Evolutionary conservation across 208 protist genomes (phyloP).

Genomic region (Leishmania turanica): DNA sequence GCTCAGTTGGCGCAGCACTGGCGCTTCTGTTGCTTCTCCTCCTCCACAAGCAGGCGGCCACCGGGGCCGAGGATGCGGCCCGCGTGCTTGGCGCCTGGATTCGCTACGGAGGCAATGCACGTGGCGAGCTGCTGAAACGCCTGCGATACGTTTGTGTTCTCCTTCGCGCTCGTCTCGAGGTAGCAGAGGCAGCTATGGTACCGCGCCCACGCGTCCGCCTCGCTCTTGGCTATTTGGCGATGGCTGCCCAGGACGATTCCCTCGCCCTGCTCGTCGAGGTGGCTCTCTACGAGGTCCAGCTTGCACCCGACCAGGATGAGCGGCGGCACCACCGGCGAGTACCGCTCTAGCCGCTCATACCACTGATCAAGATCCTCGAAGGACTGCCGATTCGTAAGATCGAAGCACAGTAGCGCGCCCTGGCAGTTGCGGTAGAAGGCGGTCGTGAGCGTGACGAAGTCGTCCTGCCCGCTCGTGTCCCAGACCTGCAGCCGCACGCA

Average conservation of each 20-base stretch:
- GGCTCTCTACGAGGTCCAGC: constrained; percentile 74
- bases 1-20: constrained; percentile 29
- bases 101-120: constrained; percentile 54
- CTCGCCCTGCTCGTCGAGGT: constrained; percentile 46
- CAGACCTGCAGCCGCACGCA: constrained; percentile 88
- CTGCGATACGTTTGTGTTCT: constrained; percentile 86
- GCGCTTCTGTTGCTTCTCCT: constrained; percentile 23
- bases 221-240: constrained; percentile 77
- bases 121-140: constrained; percentile 88
- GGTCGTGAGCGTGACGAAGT: constrained; percentile 89
- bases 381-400: constrained; percentile 93
- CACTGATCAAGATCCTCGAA: constrained; percentile 91
- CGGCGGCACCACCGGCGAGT: constrained; percentile 68
- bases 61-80: constrained; percentile 30
- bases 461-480: constrained; percentile 92
- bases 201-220: constrained; percentile 84
- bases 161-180: constrained; percentile 88
- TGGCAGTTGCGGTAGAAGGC: constrained; percentile 94
- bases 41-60: constrained; percentile 20
- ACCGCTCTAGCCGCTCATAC: constrained; percentile 70
- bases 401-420: constrained; percentile 96
- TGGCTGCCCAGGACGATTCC: constrained; percentile 79
- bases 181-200: constrained; percentile 79
- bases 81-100: constrained; percentile 28
- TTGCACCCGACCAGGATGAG: constrained; percentile 90